Evolutionary conservation across 2,329 filamentous ascomycete genomes (phyloP).

Genomic region (Clarireedia sp.): DNA sequence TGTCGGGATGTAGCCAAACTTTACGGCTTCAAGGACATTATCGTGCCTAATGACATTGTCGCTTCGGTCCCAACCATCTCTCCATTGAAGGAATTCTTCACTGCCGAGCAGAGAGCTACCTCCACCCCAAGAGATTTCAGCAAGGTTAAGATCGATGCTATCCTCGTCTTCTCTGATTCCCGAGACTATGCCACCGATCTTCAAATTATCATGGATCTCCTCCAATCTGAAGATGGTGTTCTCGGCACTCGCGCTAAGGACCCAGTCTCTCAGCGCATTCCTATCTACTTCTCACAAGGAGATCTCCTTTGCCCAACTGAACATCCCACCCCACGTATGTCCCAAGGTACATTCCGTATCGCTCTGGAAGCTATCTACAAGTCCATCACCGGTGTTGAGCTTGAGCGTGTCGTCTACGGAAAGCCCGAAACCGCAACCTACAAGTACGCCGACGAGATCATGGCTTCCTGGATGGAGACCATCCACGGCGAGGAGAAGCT

Average conservation of each 20-base stretch:
- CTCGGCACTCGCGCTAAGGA: slow-evolving; percentile 58
- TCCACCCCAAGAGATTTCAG: slow-evolving; percentile 56
- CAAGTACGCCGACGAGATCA: slow-evolving; percentile 69
- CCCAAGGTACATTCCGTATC: slow-evolving; percentile 68
- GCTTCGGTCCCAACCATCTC: slow-evolving; percentile 62
- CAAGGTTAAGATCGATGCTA: slow-evolving; percentile 64
- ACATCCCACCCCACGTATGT: slow-evolving; percentile 60
- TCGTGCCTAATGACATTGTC: slow-evolving; percentile 66
- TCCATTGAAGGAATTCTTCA: slow-evolving; percentile 58
- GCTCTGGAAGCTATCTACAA: slow-evolving; percentile 68
- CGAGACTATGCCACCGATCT: slow-evolving; percentile 69
- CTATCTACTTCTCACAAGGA: slow-evolving; percentile 66
- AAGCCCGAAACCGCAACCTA: slow-evolving; percentile 71
- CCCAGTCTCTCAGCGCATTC: slow-evolving; percentile 57
- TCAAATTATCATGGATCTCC: slow-evolving; percentile 68
- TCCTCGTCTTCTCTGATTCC: slow-evolving; percentile 67
- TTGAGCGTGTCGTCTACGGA: slow-evolving; percentile 69
- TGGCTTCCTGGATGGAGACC: slow-evolving; percentile 66
- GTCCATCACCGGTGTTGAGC: slow-evolving; percentile 58
- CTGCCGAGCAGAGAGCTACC: slow-evolving; percentile 56
- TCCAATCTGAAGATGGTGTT: slow-evolving; percentile 59
- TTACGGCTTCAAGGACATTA: slow-evolving; percentile 67
- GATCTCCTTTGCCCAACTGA: slow-evolving; percentile 57
- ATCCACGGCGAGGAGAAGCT: slow-evolving; percentile 53
- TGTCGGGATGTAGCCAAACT: slow-evolving; percentile 65